Conservation (phyloP, 495 filamentous ascomycete genomes). For the Letharia lupina region DNA sequence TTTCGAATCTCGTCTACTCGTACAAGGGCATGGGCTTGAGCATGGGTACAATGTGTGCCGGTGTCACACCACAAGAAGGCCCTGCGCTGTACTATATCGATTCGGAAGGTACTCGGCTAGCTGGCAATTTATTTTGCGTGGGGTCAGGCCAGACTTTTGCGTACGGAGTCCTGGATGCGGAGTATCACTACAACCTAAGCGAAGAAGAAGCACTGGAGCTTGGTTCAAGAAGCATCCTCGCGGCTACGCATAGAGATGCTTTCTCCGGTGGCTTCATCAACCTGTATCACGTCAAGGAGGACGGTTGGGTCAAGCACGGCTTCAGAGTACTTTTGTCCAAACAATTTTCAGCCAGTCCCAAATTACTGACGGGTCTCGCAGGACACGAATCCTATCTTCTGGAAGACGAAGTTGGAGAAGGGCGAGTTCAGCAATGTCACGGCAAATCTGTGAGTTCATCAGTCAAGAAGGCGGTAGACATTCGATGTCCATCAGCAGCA, state of each 20-base stretch:
- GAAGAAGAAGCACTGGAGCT: slow-evolving; percentile 84
- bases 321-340: slow-evolving; percentile 51
- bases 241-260: slow-evolving; percentile 95
- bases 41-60: slow-evolving; percentile 99
- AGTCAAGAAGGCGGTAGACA: background rate
- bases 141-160: slow-evolving; percentile 97
- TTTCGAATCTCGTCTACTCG: slow-evolving; percentile 92
- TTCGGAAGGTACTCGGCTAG: slow-evolving; percentile 85
- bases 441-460: slow-evolving; percentile 46
- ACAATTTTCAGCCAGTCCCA: background rate
- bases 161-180: slow-evolving; percentile 92
- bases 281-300: slow-evolving; percentile 96
- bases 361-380: slow-evolving; percentile 17
- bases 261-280: slow-evolving; percentile 99
- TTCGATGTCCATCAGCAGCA: background rate
- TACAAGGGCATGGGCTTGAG: slow-evolving; percentile 97
- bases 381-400: slow-evolving; percentile 94
- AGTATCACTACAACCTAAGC: slow-evolving; percentile 82
- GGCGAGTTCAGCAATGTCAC: slow-evolving; percentile 98
- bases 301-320: slow-evolving; percentile 96
- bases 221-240: slow-evolving; percentile 82
- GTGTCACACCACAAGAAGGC: slow-evolving; percentile 91
- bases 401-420: slow-evolving; percentile 97
- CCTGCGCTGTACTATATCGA: slow-evolving; percentile 99
- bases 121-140: slow-evolving; percentile 96